Base-by-base conservation (phyloP, 176 grass and related monocot species). In the Paspalum notatum region DNA sequence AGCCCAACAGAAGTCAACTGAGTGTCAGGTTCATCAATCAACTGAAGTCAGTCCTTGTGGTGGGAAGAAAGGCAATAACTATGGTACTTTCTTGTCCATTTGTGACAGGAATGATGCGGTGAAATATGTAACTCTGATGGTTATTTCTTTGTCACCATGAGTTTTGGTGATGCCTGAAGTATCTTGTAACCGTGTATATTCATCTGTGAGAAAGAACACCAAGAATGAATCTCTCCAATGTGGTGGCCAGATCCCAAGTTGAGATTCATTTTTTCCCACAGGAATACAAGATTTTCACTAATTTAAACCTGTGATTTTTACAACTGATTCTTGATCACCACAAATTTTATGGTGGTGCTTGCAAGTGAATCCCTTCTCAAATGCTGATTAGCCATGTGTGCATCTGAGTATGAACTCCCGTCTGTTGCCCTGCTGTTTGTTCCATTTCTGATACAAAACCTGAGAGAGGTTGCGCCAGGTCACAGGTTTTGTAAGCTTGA, bases 1-100 rank as follows among this genome's bases (percentile, higher is more conserved):
- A 25, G 26, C 38, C 69, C 14, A 50, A 80, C 66, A 75, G 41
- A 24, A 65, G 78, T 66, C 66, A 17, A 12, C 50, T 88, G 51
- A 52, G 7, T 4, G 44, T 83, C 40, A 66, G 49, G 22, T 73
- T 74, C 64, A 60, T 20, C 6, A 10, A 21, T 48, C 32, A 7
- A 79, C 42, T 63, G 66, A 72, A 48, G 21, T 40, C 51, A 61
- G 12, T 16, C 44, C 52, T 37, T 60, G 16, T 52, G 39, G 60
- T 15, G 71, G 21, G 42, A 50, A 42, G 70, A 66, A 72, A 44
- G n/a, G 41, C 16, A 4, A 18, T 44, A 63, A 47, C 32, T 41
- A 72, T 43, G 50, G 18, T 74, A 38, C 43, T 59, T 15, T 39
- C 32, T 51, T 0, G 7, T 49, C 9, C 10, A 25, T 49, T 61